These are phyloP conservation scores for Auricularia sp. DNA, from an alignment of 768 basidiomycete genomes.

Conservation along the genomic window DNA sequence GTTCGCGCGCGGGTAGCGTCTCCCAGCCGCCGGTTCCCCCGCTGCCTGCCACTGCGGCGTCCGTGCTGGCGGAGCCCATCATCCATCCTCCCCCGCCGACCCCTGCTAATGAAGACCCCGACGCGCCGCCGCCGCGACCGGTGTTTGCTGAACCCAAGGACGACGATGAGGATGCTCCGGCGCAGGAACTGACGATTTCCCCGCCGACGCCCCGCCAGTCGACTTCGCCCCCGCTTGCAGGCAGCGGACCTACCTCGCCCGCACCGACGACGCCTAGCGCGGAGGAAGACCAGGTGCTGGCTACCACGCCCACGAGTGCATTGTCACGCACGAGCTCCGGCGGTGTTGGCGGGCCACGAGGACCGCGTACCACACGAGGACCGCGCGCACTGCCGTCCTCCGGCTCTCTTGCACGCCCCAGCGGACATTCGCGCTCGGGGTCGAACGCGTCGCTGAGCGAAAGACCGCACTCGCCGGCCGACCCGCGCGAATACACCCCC, in stretches of 20 bases:
- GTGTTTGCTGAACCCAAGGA: constrained; percentile 12
- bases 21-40: constrained; percentile 16
- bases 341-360: constrained; percentile 4
- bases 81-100: constrained; percentile 1
- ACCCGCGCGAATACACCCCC: constrained; percentile 20
- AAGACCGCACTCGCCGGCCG: constrained; percentile 25
- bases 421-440: constrained; percentile 19
- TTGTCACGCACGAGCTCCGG: constrained; percentile 5
- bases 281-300: background rate
- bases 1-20: constrained; percentile 1
- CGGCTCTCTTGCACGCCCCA: constrained; percentile 15
- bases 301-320: background rate
- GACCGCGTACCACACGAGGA: constrained; percentile 10
- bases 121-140: constrained; percentile 15
- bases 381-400: constrained; percentile 29
- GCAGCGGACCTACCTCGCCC: background rate
- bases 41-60: constrained; percentile 10
- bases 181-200: background rate
- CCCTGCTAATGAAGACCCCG: constrained; percentile 13
- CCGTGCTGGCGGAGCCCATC: background rate
- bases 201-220: constrained; percentile 4
- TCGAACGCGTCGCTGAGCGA: constrained; percentile 18
- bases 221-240: background rate
- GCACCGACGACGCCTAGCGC: constrained; percentile 4
- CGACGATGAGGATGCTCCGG: background rate